These are phyloP conservation scores for Globisporangium spinosum DNA, from an alignment of 352 stramenopile genomes.

Conservation along the genomic window DNA sequence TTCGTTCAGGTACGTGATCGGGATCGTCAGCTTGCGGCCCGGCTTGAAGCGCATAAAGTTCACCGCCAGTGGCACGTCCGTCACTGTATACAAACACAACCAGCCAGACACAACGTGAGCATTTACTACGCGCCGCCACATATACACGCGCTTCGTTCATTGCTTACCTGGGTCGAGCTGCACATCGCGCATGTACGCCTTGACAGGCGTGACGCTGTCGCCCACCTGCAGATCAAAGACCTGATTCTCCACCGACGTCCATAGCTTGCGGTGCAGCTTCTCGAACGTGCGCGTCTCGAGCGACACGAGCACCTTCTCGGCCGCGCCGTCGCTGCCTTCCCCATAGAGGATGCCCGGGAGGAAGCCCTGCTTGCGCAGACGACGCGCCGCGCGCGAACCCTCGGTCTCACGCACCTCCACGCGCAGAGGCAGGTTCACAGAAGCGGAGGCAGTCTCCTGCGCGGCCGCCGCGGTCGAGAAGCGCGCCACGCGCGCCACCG, in stretches of 20 bases:
- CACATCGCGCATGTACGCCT: constrained; percentile 86
- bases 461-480: constrained; percentile 46
- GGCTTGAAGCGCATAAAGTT: constrained; percentile 94
- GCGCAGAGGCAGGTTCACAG: constrained; percentile 31
- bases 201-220: constrained; percentile 49
- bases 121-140: not conserved
- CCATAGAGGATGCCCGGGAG: constrained; percentile 84
- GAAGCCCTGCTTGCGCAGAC: constrained; percentile 76
- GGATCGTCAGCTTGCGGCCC: constrained; percentile 88
- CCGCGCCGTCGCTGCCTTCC: constrained; percentile 61
- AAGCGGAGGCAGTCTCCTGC: not conserved
- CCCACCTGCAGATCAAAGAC: constrained; percentile 81
- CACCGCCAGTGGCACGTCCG: constrained; percentile 69
- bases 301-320: constrained; percentile 72
- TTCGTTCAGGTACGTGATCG: constrained; percentile 91
- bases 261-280: constrained; percentile 81
- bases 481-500: constrained; percentile 34
- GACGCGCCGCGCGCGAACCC: constrained; percentile 71
- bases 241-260: constrained; percentile 85
- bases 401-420: constrained; percentile 60
- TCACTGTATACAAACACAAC: constrained; percentile 37
- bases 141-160: not conserved
- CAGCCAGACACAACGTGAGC: not conserved
- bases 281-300: constrained; percentile 75
- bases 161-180: constrained; percentile 70